Evolutionary conservation across 805 yeast species (phyloP), one percentile per base, ranked within the genome.

Genomic region (Candida andamanensis): DNA sequence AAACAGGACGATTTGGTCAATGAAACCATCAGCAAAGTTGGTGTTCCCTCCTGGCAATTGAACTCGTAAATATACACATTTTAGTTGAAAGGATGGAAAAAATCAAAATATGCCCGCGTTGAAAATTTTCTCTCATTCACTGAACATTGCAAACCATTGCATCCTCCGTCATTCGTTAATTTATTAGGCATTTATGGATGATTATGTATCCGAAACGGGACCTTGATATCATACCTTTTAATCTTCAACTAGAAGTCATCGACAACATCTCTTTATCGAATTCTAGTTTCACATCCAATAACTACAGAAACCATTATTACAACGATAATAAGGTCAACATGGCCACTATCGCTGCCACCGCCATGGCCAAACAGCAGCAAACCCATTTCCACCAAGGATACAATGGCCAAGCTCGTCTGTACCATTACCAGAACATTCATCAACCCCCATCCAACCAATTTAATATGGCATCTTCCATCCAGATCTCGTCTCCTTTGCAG

Each of bases 21-120:
- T 21, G 49, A 51, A 14, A 45, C 54, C n/a, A 53, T 61, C 28
- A 50, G 55, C 26, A 58, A 50, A 30, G 60, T 62, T 6, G 69
- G 69, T 6, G 67, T 61, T 8, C 71, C 71, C 11, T 49, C 69
- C 13, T 65, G 71, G 71, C 70, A 65, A 40, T 46, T 65, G 33
- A 57, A 56, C 28, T 38, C 32, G 17, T 29, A n/a, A n/a, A n/a
- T n/a, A n/a, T n/a, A n/a, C n/a, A n/a, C n/a, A n/a, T n/a, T n/a
- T n/a, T n/a, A n/a, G n/a, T n/a, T n/a, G n/a, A n/a, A n/a, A n/a
- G n/a, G n/a, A n/a, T n/a, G n/a, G n/a, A n/a, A n/a, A n/a, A n/a
- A n/a, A n/a, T n/a, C n/a, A n/a, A n/a, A n/a, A n/a, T n/a, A n/a
- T n/a, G n/a, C n/a, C n/a, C n/a, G n/a, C n/a, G n/a, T n/a, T n/a